Conservation (phyloP, 495 filamentous ascomycete genomes). For the Podospora australis region DNA sequence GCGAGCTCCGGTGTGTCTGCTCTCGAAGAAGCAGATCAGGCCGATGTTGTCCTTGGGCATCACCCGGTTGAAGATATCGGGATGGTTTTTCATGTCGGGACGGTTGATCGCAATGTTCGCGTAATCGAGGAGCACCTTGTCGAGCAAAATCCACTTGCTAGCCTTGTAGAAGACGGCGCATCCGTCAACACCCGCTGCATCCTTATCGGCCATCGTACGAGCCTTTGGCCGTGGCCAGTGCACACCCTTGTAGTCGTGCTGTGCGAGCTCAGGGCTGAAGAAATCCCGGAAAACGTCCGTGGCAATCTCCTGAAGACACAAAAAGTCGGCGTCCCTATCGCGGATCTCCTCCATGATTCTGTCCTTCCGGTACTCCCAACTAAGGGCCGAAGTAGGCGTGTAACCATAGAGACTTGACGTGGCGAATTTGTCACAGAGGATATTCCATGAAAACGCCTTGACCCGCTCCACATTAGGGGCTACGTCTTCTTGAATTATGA, state of each 20-base stretch:
- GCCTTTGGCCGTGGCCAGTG: constrained; percentile 83
- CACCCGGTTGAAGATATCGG: constrained; percentile 94
- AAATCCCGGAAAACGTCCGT: constrained; percentile 83
- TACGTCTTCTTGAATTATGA: constrained; percentile 47
- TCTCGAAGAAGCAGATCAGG: constrained; percentile 84
- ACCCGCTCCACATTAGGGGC: constrained; percentile 48
- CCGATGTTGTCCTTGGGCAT: constrained; percentile 98
- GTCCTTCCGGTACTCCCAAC: constrained; percentile 79
- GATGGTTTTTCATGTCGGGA: constrained; percentile 88
- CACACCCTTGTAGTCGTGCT: constrained; percentile 84
- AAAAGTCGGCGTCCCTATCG: constrained; percentile 75
- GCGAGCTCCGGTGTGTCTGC: constrained; percentile 74
- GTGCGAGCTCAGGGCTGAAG: constrained; percentile 74
- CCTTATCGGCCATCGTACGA: constrained; percentile 83
- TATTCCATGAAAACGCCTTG: constrained; percentile 86
- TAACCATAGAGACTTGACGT: constrained; percentile 83
- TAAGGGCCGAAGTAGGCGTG: constrained; percentile 65
- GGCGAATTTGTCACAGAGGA: constrained; percentile 84
- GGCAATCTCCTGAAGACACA: constrained; percentile 91
- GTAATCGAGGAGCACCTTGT: constrained; percentile 90
- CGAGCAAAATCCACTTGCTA: constrained; percentile 83
- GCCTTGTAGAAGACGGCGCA: constrained; percentile 95
- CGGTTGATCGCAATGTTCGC: constrained; percentile 85
- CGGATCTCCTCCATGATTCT: constrained; percentile 74
- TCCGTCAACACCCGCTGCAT: constrained; percentile 81